phyloP scores from a whole-genome alignment of 2,329 filamentous ascomycete species.

The Trichoderma polysporum region DNA sequence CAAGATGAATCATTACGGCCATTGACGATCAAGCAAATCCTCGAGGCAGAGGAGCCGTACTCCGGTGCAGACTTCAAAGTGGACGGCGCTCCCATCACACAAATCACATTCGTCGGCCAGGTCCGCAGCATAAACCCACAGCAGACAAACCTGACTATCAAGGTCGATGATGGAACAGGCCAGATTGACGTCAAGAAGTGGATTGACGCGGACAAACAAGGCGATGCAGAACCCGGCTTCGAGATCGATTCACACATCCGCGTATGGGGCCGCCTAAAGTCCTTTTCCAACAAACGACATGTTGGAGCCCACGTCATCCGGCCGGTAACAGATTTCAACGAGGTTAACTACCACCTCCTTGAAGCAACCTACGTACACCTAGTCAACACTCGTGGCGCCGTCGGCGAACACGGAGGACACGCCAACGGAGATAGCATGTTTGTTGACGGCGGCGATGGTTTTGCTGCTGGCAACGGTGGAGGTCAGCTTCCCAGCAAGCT shows the following conservation, averaged over 20 bases:
- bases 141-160: slow-evolving; percentile 88
- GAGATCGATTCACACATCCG: slow-evolving; percentile 77
- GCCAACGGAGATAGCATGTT: slow-evolving; percentile 54
- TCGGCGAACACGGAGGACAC: slow-evolving; percentile 41
- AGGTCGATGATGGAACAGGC: slow-evolving; percentile 92
- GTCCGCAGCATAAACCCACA: slow-evolving; percentile 84
- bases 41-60: slow-evolving; percentile 76
- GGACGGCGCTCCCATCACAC: slow-evolving; percentile 70
- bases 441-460: slow-evolving; percentile 49
- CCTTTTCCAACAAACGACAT: slow-evolving; percentile 79
- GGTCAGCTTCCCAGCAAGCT: slow-evolving; percentile 42
- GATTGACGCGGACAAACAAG: slow-evolving; percentile 64
- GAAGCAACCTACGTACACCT: slow-evolving; percentile 89
- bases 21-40: slow-evolving; percentile 91
- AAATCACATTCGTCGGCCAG: slow-evolving; percentile 82
- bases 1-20: slow-evolving; percentile 85
- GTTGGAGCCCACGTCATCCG: slow-evolving; percentile 79
- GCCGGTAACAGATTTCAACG: slow-evolving; percentile 80
- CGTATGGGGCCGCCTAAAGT: slow-evolving; percentile 80
- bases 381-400: slow-evolving; percentile 71
- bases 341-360: slow-evolving; percentile 88
- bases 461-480: slow-evolving; percentile 37
- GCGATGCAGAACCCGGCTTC: slow-evolving; percentile 53
- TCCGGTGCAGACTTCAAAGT: slow-evolving; percentile 76
- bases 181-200: slow-evolving; percentile 88